Base-by-base conservation (phyloP, 441 rosid species). In the Pelargonium cotyledonis region DNA sequence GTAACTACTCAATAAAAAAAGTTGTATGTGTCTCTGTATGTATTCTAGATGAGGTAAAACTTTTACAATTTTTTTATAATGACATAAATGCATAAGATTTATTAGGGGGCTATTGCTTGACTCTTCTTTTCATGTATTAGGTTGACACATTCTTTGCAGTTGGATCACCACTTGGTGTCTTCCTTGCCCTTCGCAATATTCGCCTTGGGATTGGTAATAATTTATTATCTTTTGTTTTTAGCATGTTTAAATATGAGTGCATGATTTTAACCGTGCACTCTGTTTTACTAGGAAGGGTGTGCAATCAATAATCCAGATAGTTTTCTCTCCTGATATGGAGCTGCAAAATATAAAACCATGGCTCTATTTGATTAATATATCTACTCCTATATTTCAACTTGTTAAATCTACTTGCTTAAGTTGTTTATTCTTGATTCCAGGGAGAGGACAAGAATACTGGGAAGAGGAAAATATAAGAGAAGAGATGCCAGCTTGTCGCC, bases 131-230 rank as follows among this genome's bases (percentile, higher is more conserved):
- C 63, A 26, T 65, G 18, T 61, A 21, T 77, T 81, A 94, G 98
- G 95, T 94, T 72, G 98, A 94, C 76, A 94, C 98, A 53, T 94
- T 91, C 81, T 94, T 88, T 77, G 99, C 97, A 6, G 97, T 94
- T 80, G 99, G 99, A 78, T 91, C 99, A 29, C 99, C 99, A 75
- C 89, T 94, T 66, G 97, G 99, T 76, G 97, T 91, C 77, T 91
- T 94, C 77, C 97, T 91, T 46, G 85, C 95, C 35, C 95, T 94
- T 69, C 91, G 96, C 19, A 94, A 94, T 73, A 70, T 89, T 66
- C 96, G 95, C 66, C 82, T 94, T 73, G 99, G 99, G 68, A 73
- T 87, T 44, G 96, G 97, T 94, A 91, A 72, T 71, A 21, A 31
- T 6, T 63, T 9, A 63, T 12, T 35, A 29, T 14, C 53, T 16